A percentile compares a stretch with the other conserved stretches of the same genome.
Evolutionary conservation across 768 basidiomycete species (phyloP).

Genomic region (Hysterangium stoloniferum): DNA sequence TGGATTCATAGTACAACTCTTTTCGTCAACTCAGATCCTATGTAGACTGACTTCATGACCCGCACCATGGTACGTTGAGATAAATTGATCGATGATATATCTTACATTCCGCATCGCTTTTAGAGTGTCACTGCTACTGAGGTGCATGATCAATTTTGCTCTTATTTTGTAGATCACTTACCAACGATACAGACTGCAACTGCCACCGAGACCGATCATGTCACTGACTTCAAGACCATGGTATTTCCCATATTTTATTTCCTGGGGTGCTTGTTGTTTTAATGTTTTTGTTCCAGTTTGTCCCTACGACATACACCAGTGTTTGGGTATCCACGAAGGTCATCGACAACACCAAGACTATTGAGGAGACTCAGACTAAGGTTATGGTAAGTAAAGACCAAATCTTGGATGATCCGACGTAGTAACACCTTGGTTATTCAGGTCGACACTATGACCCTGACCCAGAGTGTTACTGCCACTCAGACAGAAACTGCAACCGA

Average conservation of each 20-base stretch:
- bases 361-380: conserved; percentile 30
- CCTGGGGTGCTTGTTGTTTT: conserved; percentile 15
- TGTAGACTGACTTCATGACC: conserved; percentile 26
- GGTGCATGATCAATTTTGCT: too few species aligned
- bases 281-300: conserved; percentile 20
- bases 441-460: too few species aligned
- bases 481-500: conserved; percentile 31
- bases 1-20: not conserved
- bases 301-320: conserved; percentile 53
- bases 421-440: not conserved
- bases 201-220: conserved; percentile 43
- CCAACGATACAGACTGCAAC: conserved; percentile 36
- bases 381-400: conserved; percentile 4
- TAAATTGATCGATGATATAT: not conserved
- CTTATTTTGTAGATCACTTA: not conserved
- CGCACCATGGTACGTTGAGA: conserved; percentile 13
- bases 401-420: conserved; percentile 34
- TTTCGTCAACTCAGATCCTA: not conserved
- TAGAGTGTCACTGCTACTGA: conserved; percentile 7
- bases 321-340: conserved; percentile 49
- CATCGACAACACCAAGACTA: conserved; percentile 53
- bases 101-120: not conserved
- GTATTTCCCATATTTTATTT: conserved; percentile 24
- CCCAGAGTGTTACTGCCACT: conserved; percentile 46
- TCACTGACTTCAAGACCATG: conserved; percentile 28